Base-by-base conservation (phyloP, 2,329 filamentous ascomycete genomes). In the Monilinia fructicola region DNA sequence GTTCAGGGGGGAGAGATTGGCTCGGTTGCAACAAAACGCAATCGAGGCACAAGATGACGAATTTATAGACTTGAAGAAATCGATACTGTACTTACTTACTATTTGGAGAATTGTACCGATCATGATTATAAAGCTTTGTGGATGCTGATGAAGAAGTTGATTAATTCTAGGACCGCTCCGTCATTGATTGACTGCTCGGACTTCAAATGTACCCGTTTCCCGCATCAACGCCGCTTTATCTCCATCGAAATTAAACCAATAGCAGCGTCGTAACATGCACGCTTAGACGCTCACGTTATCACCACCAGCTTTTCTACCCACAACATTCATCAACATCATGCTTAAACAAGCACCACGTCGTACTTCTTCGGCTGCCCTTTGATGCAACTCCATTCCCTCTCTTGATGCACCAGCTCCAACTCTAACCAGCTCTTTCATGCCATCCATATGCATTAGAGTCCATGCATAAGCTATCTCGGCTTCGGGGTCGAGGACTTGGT, bases 1-100 rank as follows among this genome's bases (percentile, higher is more conserved):
- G 42, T 50, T 60, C 44, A 23, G 11, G 62, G 62, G 21, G 12
- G 40, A 40, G n/a, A 59, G 63, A 59, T 59, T 65, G 63, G 63
- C 23, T 58, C 18, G 54, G 16, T 59, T 21, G 44, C 9, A 38
- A 58, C 44, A 35, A 50, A 50, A 50, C 28, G 44, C 31, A 26
- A 61, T 50, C 46, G 44, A 61, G 23, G 44, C n/a, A 61, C n/a
- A 23, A 38, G 50, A 50, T 61, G 44, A 40, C 44, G 28, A 61
- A 38, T 40, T 21, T 26, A 46, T 26, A 38, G 4, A 50, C n/a
- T 38, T 60, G 21, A 38, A 38, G 16, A 50, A 40, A 61, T 12
- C 38, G 4, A 11, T 21, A 52, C n/a, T n/a, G n/a, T n/a, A n/a
- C n/a, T n/a, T n/a, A n/a, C 58, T 26, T 61, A 50, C 58, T 26